Conservation (phyloP, 768 basidiomycete genomes). For the Tylopilus vinaceipallidus region DNA sequence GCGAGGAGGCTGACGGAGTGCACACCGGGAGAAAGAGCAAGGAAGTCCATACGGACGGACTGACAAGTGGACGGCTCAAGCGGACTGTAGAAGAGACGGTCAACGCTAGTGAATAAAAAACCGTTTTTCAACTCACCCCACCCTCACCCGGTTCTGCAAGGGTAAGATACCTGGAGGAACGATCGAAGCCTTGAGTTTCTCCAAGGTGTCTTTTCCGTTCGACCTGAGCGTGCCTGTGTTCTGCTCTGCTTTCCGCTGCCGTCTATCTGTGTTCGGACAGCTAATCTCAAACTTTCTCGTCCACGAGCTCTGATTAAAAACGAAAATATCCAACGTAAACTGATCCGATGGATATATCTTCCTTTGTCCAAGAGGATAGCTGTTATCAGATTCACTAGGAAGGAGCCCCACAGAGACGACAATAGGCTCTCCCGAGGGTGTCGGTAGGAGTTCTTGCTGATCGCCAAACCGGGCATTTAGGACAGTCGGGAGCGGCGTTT, state of each 20-base stretch:
- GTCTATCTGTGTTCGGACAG: constrained; percentile 54
- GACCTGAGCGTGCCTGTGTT: constrained; percentile 18
- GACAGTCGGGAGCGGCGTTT: constrained; percentile 57
- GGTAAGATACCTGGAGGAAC: constrained; percentile 63
- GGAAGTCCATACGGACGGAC: constrained; percentile 81
- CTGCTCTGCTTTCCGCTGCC: constrained; percentile 37
- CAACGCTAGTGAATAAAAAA: background rate
- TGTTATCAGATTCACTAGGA: constrained; percentile 20
- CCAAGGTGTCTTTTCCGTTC: constrained; percentile 17
- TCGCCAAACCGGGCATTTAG: constrained; percentile 40
- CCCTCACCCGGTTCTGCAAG: constrained; percentile 71
- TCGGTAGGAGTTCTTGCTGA: constrained; percentile 10
- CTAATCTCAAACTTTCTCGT: constrained; percentile 76
- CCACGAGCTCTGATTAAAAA: constrained; percentile 79
- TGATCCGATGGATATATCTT: constrained; percentile 70
- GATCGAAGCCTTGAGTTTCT: constrained; percentile 31
- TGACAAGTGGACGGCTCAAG: constrained; percentile 80
- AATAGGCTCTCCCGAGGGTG: constrained; percentile 49
- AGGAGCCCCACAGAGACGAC: constrained; percentile 67
- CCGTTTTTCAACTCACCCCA: constrained; percentile 60
- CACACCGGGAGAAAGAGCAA: constrained; percentile 77
- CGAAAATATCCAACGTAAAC: constrained; percentile 84
- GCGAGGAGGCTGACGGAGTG: constrained; percentile 72
- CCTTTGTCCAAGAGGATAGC: constrained; percentile 24
- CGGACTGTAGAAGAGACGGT: constrained; percentile 46